Percentiles rank a stretch among this genome's conserved stretches.
Evolutionary conservation across 805 yeast species (phyloP).

Genomic region (Metschnikowia corniflorae): DNA sequence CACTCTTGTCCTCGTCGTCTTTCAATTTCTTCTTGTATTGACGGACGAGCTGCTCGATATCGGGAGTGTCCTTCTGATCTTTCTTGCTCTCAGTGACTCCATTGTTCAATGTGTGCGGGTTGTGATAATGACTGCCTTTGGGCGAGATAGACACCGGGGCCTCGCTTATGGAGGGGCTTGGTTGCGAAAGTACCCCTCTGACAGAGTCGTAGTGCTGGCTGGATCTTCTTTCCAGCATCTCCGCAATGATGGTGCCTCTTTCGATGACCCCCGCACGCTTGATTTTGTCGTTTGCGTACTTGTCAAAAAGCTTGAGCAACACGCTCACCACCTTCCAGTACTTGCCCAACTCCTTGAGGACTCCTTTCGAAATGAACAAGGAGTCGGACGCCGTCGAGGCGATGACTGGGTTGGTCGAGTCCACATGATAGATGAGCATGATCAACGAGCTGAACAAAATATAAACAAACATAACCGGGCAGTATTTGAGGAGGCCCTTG

Average conservation of each 20-base stretch:
- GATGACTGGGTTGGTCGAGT: slow-evolving; percentile 38
- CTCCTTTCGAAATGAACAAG: slow-evolving; percentile 35
- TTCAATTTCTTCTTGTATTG: slow-evolving; percentile 25
- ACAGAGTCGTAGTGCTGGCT: slow-evolving; percentile 13
- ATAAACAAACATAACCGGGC: slow-evolving; percentile 59
- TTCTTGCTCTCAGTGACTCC: neutral
- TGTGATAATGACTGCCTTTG: neutral
- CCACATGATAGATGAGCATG: slow-evolving; percentile 69
- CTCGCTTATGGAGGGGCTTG: slow-evolving; percentile 1
- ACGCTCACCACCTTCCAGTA: slow-evolving; percentile 40
- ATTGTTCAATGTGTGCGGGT: neutral
- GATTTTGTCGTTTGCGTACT: slow-evolving; percentile 40
- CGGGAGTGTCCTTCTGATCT: slow-evolving; percentile 9
- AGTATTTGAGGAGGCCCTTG: slow-evolving; percentile 45
- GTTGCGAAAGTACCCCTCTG: neutral
- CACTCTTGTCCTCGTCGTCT: slow-evolving; percentile 3
- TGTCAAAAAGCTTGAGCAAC: slow-evolving; percentile 36
- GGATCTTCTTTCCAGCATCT: slow-evolving; percentile 32
- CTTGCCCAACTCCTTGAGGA: slow-evolving; percentile 34
- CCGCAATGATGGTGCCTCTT: slow-evolving; percentile 36
- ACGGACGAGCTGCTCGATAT: slow-evolving; percentile 34
- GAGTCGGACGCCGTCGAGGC: slow-evolving; percentile 43
- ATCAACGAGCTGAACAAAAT: slow-evolving; percentile 60
- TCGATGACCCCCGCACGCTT: slow-evolving; percentile 41
- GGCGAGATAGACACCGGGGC: slow-evolving; percentile 10